Evolutionary conservation across 768 basidiomycete species (phyloP).

Genomic region (Boletus tylopilopsis): DNA sequence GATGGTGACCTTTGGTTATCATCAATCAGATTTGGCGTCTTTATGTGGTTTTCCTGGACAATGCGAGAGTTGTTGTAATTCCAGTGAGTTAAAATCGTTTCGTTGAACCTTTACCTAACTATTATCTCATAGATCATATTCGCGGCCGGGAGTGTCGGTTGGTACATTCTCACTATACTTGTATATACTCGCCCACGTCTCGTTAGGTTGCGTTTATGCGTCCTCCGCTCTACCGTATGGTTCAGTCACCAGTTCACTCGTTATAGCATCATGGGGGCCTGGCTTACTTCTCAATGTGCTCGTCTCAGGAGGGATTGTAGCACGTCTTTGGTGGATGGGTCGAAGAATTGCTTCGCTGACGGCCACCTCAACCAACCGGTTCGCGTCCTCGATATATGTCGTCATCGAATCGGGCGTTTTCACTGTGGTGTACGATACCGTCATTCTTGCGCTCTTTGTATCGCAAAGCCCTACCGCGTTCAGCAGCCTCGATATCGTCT

Average conservation of each 20-base stretch:
- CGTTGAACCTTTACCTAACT: too few species aligned
- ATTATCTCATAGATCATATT: background rate
- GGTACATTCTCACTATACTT: background rate
- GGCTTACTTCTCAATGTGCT: background rate
- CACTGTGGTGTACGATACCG: background rate
- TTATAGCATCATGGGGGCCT: background rate
- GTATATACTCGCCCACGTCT: background rate
- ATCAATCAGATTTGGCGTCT: background rate
- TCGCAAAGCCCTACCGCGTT: background rate
- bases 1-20: background rate
- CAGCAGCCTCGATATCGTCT: background rate
- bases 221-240: background rate
- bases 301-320: background rate
- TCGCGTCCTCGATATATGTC: background rate
- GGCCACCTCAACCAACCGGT: background rate
- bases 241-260: background rate
- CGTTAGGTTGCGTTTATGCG: background rate
- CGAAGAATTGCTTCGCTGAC: background rate
- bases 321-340: background rate
- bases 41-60: background rate
- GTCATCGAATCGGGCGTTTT: background rate
- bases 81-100: background rate
- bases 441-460: background rate
- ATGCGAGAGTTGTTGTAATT: background rate
- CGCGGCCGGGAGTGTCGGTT: background rate